Base-by-base conservation (phyloP, 345 rosid species). In the Dipteronia dyeriana region DNA sequence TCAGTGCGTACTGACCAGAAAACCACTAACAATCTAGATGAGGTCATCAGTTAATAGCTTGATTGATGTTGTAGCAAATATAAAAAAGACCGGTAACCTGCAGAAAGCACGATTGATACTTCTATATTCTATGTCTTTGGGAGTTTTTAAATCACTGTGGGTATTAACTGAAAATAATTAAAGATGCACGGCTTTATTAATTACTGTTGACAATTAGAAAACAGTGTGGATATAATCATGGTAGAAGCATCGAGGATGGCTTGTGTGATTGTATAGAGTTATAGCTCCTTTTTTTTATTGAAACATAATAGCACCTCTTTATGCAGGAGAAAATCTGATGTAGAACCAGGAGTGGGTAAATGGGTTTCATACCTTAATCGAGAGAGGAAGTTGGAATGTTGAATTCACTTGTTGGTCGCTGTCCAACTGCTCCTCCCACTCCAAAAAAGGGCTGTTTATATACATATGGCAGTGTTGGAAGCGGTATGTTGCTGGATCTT, bases 361-460 rank as follows among this genome's bases (percentile, higher is more conserved):
- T 95, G 98, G 98, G 98, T 90, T 73, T 93, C 98, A 1, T 95
- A 90, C 81, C 92, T 95, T 25, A 95, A 93, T 78, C 88, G 98
- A 76, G 98, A 95, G 84, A 91, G 82, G 84, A 91, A 90, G 82
- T 73, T 95, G 84, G 93, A n/a, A n/a, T n/a, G n/a, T n/a, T n/a
- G n/a, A n/a, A 95, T 65, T 90, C 95, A 1, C 73, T 87, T 77
- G 90, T 93, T 38, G 97, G 97, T 75, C 83, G 86, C 60, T 85
- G 88, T 79, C 98, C 98, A 1, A 76, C 84, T 62, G 88, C 89
- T 80, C 98, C 98, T 78, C 76, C 85, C 14, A 88, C 97, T 22
- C 98, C 98, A 8, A 95, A n/a, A n/a, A 90, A 87, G 97, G 98
- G 77, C 87, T 95, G 59, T n/a, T n/a, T n/a, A n/a, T 95, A 93